These are phyloP conservation scores for Closterium sp. DNA, from an alignment of 139 green algal species.

Conservation along the genomic window DNA sequence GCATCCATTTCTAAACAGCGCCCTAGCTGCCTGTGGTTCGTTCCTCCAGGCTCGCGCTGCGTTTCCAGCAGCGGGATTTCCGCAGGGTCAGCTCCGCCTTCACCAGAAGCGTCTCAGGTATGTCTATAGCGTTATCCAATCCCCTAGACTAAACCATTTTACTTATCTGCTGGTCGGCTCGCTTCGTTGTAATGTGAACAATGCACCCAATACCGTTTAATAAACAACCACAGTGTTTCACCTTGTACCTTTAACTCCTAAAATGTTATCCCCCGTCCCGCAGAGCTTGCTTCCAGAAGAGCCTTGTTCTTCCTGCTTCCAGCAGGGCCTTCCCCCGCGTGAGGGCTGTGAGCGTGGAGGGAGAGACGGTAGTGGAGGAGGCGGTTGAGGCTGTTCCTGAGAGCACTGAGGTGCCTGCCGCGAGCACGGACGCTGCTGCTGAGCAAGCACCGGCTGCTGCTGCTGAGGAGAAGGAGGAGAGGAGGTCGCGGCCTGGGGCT, in stretches of 20 bases:
- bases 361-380: slow-evolving; percentile 22
- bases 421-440: not conserved
- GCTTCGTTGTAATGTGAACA: too few relatives aligned
- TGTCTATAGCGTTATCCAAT: not conserved
- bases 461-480: not conserved
- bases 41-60: not conserved
- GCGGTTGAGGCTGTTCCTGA: not conserved
- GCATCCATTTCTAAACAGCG: too few relatives aligned
- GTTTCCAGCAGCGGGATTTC: not conserved
- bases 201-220: too few relatives aligned
- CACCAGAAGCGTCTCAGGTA: not conserved
- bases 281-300: not conserved
- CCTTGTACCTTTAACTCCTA: too few relatives aligned
- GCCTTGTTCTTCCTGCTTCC: not conserved
- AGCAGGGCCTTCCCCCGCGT: not conserved
- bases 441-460: not conserved
- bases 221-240: too few relatives aligned
- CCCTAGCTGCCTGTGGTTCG: too few relatives aligned
- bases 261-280: too few relatives aligned
- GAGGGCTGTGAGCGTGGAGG: slow-evolving; percentile 11
- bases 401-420: not conserved
- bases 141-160: too few relatives aligned
- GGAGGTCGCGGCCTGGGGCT: slow-evolving; percentile 3
- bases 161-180: too few relatives aligned
- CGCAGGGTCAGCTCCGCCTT: not conserved